Evolutionary conservation across 169 alveolate genomes (phyloP).

Genomic region (Cryptosporidium felis): DNA sequence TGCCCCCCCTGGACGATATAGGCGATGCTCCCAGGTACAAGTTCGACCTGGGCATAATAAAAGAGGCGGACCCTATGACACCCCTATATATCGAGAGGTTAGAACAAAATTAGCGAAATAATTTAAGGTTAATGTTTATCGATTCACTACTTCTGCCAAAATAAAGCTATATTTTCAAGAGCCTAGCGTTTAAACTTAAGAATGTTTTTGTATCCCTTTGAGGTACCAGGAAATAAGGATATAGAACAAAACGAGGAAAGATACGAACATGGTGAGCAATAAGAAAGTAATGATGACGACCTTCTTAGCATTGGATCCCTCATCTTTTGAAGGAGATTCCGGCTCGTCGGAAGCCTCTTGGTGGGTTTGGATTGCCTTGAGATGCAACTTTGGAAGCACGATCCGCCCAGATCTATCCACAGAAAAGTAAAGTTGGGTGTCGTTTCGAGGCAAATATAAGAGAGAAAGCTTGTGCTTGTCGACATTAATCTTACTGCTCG

Average conservation of each 20-base stretch:
- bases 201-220: conserved; percentile 31
- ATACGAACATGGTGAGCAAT: conserved; percentile 1
- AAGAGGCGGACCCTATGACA: conserved; percentile 22
- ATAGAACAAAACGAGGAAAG: conserved; percentile 16
- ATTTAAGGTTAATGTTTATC: too few species aligned
- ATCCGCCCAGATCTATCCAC: neutral
- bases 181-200: neutral
- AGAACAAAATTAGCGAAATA: too few species aligned
- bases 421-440: conserved; percentile 13
- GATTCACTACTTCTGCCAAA: too few species aligned
- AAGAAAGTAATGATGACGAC: conserved; percentile 11
- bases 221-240: conserved; percentile 40
- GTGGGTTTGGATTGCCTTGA: conserved; percentile 63
- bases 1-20: neutral
- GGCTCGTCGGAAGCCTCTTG: conserved; percentile 46
- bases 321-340: conserved; percentile 21
- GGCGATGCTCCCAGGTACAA: neutral
- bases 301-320: neutral
- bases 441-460: conserved; percentile 46
- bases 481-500: conserved; percentile 3
- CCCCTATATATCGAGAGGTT: conserved; percentile 9
- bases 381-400: conserved; percentile 41
- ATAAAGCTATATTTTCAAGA: too few species aligned
- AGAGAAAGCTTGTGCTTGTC: conserved; percentile 34
- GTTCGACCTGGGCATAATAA: neutral